Evolutionary conservation across 495 filamentous ascomycete species (phyloP), one percentile per base, ranked within the genome.

Genomic region (Penicillium paxilli): DNA sequence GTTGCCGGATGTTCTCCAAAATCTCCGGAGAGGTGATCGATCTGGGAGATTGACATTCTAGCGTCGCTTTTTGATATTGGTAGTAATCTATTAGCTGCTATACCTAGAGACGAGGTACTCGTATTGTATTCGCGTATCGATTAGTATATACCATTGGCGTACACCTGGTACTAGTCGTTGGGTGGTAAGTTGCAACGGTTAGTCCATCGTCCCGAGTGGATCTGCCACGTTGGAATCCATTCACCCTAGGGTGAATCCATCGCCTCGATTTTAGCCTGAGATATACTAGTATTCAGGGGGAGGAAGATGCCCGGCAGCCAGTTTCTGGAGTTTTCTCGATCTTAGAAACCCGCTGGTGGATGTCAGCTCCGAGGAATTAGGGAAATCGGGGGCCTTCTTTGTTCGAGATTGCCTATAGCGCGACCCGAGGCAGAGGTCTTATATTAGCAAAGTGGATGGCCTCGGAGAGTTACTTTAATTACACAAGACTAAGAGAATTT

Each of bases 11-110:
- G 5, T 55, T 41, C 8, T 53, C n/a, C n/a, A n/a, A n/a, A n/a
- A 60, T 58, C 42, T 57, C 52, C 44, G 26, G 6, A 23, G 20
- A 14, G 45, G 21, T 32, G 48, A 48, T 57, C 54, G 33, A 45
- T 49, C 26, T 44, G 23, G 6, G 42, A 57, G 25, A 25, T 41
- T 38, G 35, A 16, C 35, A 24, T 33, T 32, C n/a, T 17, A 37
- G 32, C 11, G 25, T 28, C 7, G n/a, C 24, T 4, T 26, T 46
- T n/a, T 21, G 20, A 25, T n/a, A 9, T 46, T 12, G 22, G 22
- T 52, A 26, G n/a, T 20, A n/a, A 28, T 19, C 35, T n/a, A 38
- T 19, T 38, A 38, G 16, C n/a, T 38, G 7, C 35, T 28, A 28
- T 28, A n/a, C n/a, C n/a, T n/a, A n/a, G n/a, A n/a, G n/a, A n/a